phyloP scores from a whole-genome alignment of 768 basidiomycete species.

The Cystobasidium ongulense region DNA sequence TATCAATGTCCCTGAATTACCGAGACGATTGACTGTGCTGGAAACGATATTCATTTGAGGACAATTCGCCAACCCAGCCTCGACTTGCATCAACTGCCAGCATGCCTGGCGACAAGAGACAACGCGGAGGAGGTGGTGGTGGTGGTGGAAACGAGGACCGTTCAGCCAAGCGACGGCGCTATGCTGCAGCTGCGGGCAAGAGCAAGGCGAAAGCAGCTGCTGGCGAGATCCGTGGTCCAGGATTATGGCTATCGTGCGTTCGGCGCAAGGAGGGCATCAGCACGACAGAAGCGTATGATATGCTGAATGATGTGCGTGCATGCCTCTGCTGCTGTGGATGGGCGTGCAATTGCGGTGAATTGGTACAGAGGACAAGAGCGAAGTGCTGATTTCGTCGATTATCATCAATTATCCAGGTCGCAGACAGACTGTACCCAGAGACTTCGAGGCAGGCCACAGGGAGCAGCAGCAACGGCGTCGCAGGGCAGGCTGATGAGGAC shows the following conservation, averaged over 20 bases:
- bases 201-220: not conserved
- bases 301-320: slow-evolving; percentile 5
- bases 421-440: slow-evolving; percentile 11
- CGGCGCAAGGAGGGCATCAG: not conserved
- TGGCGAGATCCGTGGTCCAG: slow-evolving; percentile 1
- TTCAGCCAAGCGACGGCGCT: not conserved
- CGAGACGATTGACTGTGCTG: too few species aligned
- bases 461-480: not conserved
- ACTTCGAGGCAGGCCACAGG: not conserved
- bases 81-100: too few species aligned
- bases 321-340: not conserved
- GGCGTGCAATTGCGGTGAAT: not conserved
- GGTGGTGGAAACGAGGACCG: not conserved
- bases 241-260: slow-evolving; percentile 9
- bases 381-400: not conserved
- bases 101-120: not conserved
- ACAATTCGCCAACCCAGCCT: too few species aligned
- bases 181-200: not conserved
- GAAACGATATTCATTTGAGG: too few species aligned
- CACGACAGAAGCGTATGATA: slow-evolving; percentile 3
- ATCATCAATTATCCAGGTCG: not conserved
- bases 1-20: too few species aligned
- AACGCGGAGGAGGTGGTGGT: not conserved
- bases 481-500: not conserved
- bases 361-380: too few species aligned